Evolutionary conservation across 345 rosid genomes (phyloP).

Genomic region (Xanthoceras sorbifolium): DNA sequence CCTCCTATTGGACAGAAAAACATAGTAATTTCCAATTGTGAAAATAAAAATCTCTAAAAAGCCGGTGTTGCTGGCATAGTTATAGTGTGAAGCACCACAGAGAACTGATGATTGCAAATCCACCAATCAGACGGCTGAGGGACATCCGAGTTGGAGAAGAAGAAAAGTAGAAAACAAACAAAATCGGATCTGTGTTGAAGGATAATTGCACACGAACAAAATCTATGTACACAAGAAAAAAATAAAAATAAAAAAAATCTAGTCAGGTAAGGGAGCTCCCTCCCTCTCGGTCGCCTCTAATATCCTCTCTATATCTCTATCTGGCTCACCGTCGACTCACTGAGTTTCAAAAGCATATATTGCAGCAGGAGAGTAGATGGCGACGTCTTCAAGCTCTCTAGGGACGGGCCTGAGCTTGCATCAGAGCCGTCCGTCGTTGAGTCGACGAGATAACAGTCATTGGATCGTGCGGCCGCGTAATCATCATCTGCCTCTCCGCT

Average conservation of each 20-base stretch:
- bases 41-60: neutral
- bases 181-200: no score
- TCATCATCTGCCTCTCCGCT: conserved; percentile 12
- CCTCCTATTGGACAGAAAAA: neutral
- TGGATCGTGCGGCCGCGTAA: conserved; percentile 11
- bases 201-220: neutral
- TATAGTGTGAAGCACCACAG: neutral
- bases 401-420: conserved; percentile 1
- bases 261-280: neutral
- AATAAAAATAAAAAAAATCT: no score
- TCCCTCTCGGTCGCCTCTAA: neutral
- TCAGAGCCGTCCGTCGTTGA: conserved; percentile 13
- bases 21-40: neutral
- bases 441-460: conserved; percentile 2
- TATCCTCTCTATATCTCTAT: neutral
- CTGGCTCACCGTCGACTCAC: neutral
- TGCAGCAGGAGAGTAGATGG: conserved; percentile 8
- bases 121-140: neutral
- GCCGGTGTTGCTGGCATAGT: neutral
- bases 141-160: neutral
- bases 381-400: conserved; percentile 18
- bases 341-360: no score
- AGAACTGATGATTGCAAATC: neutral
- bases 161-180: neutral
- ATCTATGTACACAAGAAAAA: neutral